These are phyloP conservation scores for Microthlaspi erraticum DNA, from an alignment of 345 rosid genomes.

Conservation along the genomic window DNA sequence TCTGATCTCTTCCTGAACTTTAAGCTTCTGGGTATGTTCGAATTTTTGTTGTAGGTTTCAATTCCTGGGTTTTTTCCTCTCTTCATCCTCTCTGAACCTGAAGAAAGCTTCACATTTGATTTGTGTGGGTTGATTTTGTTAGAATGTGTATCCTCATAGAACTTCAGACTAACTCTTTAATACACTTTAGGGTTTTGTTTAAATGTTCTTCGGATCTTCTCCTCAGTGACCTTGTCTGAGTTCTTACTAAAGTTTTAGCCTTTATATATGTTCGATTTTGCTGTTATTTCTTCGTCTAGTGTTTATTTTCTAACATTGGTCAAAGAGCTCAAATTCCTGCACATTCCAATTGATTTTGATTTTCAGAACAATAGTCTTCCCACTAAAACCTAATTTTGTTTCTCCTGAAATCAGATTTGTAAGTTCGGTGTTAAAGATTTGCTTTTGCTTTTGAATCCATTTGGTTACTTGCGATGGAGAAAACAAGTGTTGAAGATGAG, in stretches of 20 bases:
- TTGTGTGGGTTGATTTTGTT: background rate
- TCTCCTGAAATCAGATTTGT: background rate
- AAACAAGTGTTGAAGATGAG: background rate
- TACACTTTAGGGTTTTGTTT: too few relatives aligned
- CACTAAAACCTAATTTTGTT: background rate
- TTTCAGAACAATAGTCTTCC: background rate
- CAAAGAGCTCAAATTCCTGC: background rate
- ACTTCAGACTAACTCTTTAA: too few relatives aligned
- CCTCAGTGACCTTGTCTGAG: too few relatives aligned
- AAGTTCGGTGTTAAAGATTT: background rate
- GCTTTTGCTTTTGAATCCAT: background rate
- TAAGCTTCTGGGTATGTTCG: background rate
- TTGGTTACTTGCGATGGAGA: background rate
- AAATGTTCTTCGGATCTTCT: too few relatives aligned
- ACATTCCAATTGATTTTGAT: background rate
- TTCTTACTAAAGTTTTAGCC: too few relatives aligned
- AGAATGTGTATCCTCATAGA: too few relatives aligned
- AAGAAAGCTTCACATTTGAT: background rate
- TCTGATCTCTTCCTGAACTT: background rate
- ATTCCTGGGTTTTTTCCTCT: background rate
- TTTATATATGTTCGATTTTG: too few relatives aligned
- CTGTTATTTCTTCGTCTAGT: too few relatives aligned
- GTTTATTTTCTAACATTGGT: too few relatives aligned
- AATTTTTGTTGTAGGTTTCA: background rate
- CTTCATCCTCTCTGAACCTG: background rate